Evolutionary conservation across 768 basidiomycete genomes (phyloP), one percentile per base, ranked within the genome.

Genomic region (Lactifluus volemus): DNA sequence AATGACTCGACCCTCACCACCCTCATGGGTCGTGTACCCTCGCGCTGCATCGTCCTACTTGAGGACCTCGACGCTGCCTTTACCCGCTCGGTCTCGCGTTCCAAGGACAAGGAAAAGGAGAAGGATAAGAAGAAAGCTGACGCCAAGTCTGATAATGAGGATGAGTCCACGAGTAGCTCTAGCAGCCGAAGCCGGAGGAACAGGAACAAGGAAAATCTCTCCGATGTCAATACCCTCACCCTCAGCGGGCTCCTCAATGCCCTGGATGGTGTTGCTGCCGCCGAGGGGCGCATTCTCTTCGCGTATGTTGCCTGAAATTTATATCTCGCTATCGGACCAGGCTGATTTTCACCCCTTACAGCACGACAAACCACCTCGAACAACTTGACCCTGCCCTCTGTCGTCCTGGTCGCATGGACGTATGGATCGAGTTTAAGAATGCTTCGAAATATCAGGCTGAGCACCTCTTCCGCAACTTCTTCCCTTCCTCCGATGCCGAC

Each of bases 11-110:
- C 90, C 9, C 78, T 96, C 32, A 88, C 85, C 25, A 85, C 86
- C 10, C 81, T 95, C 41, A 91, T 96, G 86, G 88, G 90, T 32
- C 83, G 86, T 41, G 90, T 94, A 5, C 90, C 92, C 3, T 84
- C 88, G 38, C 83, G 85, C 17, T 91, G 88, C 70, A 89, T 96
- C 48, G 83, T 96, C 57, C 79, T 96, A 11, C 80, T 96, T 21
- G 93, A 96, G 70, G 93, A 96, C 71, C 82, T 96, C 49, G 91
- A 93, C 67, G 92, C 92, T 0, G 91, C 91, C 0, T 93, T 93
- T 70, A 87, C 88, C 15, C 80, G 90, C 53, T 89, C 85, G 64
- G 81, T 84, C 3, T 78, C 79, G 17, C 82, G 91, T 45, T 84
- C 87, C 65, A 79, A 81, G 63, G 76, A 75, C 54, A 74, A 77